Percentiles rank a stretch among this genome's conserved stretches.
phyloP scores from a whole-genome alignment of 176 grass and related monocot species.

The Carex kokanica region DNA sequence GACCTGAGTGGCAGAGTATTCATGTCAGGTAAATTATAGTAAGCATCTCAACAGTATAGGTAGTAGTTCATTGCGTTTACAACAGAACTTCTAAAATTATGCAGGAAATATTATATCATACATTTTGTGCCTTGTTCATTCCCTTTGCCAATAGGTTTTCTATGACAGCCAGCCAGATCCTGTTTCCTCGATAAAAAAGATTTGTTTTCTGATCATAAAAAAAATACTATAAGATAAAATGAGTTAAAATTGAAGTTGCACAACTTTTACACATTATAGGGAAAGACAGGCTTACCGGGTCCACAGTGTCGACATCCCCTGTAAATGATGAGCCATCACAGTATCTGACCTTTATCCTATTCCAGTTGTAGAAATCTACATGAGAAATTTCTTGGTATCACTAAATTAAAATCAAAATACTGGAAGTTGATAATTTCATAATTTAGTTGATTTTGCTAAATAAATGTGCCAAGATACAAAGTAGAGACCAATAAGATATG shows the following conservation, averaged over 20 bases:
- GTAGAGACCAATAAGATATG: not conserved
- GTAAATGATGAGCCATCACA: constrained; percentile 92
- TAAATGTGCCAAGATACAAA: not conserved
- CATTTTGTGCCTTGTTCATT: constrained; percentile 83
- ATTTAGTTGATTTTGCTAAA: not conserved
- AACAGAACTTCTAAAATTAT: not conserved
- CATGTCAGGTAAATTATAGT: not conserved
- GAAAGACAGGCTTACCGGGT: constrained; percentile 52
- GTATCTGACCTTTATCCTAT: constrained; percentile 78
- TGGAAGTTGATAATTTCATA: not conserved
- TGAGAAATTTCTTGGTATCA: constrained; percentile 26
- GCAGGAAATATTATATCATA: constrained; percentile 28
- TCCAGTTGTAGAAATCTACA: constrained; percentile 94
- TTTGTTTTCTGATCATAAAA: constrained; percentile 53
- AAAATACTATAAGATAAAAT: not conserved
- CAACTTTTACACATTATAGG: not conserved
- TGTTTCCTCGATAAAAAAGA: constrained; percentile 64
- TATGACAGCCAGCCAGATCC: constrained; percentile 66
- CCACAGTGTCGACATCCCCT: constrained; percentile 49
- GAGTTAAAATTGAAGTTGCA: not conserved
- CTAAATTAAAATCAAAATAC: not conserved
- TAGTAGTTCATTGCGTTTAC: not conserved
- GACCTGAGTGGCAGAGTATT: not conserved
- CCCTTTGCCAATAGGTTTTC: constrained; percentile 76
- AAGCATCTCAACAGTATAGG: not conserved